Evolutionary conservation across 805 yeast genomes (phyloP), one percentile per base, ranked within the genome.

Genomic region (Sugiyamaella smithiae): DNA sequence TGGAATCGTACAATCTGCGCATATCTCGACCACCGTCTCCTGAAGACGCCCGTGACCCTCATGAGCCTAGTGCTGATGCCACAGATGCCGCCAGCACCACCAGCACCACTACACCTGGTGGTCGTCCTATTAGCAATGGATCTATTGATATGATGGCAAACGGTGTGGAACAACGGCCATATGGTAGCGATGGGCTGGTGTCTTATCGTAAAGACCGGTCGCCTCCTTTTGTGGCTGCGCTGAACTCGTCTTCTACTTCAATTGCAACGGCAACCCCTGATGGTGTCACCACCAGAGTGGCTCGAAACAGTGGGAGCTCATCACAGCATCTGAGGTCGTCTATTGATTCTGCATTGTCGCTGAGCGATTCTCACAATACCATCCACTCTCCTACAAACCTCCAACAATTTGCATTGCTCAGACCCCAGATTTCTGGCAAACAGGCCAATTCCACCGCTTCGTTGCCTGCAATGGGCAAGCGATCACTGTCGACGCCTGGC

Each of bases 81-180:
- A 42, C 43, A n/a, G 26, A 26, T 35, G 11, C 25, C 32, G 43
- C n/a, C 32, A 11, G 12, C 38, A 23, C 22, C 38, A 16, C 20
- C 26, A 16, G 14, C 7, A 28, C 16, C 24, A 31, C n/a, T n/a
- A n/a, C n/a, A n/a, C n/a, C n/a, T n/a, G n/a, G n/a, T n/a, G n/a
- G 26, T 16, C 24, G 14, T 23, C 32, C 24, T 20, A 23, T 22
- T 7, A 16, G 14, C 14, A 19, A 16, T 20, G 16, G 3, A 2
- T 11, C 37, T 9, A 33, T 19, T n/a, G 37, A n/a, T 5, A 24
- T 32, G 5, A 23, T 32, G 14, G 16, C n/a, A 9, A 24, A 16
- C 16, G 17, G 32, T 22, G 43, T 20, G 6, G 31, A 29, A 9
- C 9, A 19, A 6, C n/a, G 33, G 33, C 33, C 33, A n/a, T 29